Evolutionary conservation across 768 basidiomycete genomes (phyloP), one percentile per base, ranked within the genome.

Genomic region (Gautieria morchelliformis): DNA sequence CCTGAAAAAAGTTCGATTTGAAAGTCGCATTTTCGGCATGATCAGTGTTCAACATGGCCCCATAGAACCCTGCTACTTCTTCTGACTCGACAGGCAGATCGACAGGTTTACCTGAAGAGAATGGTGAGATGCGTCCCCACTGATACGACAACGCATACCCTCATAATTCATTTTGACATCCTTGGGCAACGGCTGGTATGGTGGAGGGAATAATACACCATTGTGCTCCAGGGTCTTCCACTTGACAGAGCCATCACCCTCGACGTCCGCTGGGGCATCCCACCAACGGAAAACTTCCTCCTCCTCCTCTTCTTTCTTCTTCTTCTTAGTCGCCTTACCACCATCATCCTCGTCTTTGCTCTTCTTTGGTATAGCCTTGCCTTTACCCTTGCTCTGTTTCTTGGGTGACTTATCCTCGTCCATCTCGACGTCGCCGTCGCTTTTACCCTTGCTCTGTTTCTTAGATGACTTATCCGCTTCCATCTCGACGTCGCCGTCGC

Each of bases 51-150:
- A 98, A 66, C 77, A 98, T 81, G 19, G 93, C 89, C 37, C 76
- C 96, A 65, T 94, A 99, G 71, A 99, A 99, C 8, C 89, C 87
- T 30, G 96, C 95, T 47, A 98, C 95, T 70, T 99, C 96, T 71
- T 99, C 96, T 7, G 94, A 78, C 60, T 86, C 91, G 12, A 79
- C 82, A 20, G 92, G 83, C 35, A 99, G 82, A 64, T 85, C 77
- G 30, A 97, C 78, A 11, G 76, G 68, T 70, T 86, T 82, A 61
- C 92, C 95, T 48, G 30, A n/a, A 50, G 12, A 39, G 3, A 54
- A 55, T 50, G 42, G 6, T 9, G 27, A 53, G 57, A 41, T 37
- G 48, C 49, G 56, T 59, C 53, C 63, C 42, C 47, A 35, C 61
- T 58, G 39, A 39, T 47, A 42, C 44, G 27, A 27, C 19, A 60